Percentiles rank a stretch among this genome's conserved stretches.
Conservation (phyloP, 495 filamentous ascomycete genomes). For the Hypoxylon perforatum region DNA sequence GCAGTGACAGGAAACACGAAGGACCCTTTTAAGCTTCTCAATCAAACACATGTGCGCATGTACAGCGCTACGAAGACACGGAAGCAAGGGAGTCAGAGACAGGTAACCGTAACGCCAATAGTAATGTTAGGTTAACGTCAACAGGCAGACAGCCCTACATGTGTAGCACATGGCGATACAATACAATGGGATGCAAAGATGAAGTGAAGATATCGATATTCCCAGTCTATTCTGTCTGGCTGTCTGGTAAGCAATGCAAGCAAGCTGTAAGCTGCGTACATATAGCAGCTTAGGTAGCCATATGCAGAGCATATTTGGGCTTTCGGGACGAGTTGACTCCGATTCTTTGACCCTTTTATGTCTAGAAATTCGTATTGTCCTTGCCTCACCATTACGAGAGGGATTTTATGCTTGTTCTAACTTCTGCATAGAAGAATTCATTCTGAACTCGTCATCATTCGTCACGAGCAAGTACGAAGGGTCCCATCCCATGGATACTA, state of each 20-base stretch:
- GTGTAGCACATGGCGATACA: neutral
- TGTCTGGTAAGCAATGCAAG: neutral
- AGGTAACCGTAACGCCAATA: neutral
- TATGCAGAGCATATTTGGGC: conserved; percentile 7
- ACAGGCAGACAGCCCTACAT: neutral
- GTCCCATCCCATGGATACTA: conserved; percentile 15
- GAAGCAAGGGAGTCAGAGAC: neutral
- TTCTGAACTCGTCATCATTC: conserved; percentile 31
- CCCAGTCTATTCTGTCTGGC: too few relatives aligned
- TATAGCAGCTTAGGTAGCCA: neutral
- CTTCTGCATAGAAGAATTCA: conserved; percentile 12
- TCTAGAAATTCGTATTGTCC: conserved; percentile 35
- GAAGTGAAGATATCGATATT: neutral
- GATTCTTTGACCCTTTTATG: conserved; percentile 27
- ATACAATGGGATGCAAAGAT: neutral
- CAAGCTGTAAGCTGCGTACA: neutral
- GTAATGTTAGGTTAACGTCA: neutral
- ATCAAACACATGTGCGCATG: conserved; percentile 1
- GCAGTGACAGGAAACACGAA: conserved; percentile 35
- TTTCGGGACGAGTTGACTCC: conserved; percentile 14
- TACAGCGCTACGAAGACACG: conserved; percentile 9
- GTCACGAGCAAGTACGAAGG: conserved; percentile 17
- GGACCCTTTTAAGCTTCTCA: conserved; percentile 31
- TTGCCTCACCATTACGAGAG: conserved; percentile 40
- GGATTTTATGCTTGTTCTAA: conserved; percentile 29